These are phyloP conservation scores for Suillus subaureus DNA, from an alignment of 768 basidiomycete genomes.

Conservation along the genomic window DNA sequence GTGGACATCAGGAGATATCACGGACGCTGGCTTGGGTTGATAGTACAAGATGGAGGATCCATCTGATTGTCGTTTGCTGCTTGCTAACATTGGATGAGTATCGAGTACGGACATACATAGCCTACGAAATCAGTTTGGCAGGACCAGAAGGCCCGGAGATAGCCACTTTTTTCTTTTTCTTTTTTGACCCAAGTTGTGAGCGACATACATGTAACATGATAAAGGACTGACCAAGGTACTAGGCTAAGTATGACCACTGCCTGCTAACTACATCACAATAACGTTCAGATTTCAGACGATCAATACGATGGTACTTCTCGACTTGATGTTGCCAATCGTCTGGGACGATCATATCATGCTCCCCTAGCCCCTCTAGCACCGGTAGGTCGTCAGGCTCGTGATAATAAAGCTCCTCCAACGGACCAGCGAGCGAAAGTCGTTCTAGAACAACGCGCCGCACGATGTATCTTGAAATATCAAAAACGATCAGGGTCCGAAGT, in stretches of 20 bases:
- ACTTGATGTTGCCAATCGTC: not conserved
- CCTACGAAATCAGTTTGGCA: not conserved
- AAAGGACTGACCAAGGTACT: not conserved
- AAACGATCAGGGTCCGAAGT: not conserved
- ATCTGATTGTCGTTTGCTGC: not conserved
- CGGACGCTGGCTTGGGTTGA: slow-evolving; percentile 38
- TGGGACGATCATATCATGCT: not conserved
- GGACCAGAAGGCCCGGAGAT: not conserved
- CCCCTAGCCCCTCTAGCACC: not conserved
- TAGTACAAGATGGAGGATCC: slow-evolving; percentile 37
- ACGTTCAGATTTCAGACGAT: not conserved
- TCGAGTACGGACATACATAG: not conserved
- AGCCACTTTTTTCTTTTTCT: not conserved
- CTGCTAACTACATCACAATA: not conserved
- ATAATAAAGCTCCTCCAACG: not conserved
- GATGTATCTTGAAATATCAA: no score
- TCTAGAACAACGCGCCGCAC: not conserved
- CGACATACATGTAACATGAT: not conserved
- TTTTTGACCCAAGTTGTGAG: not conserved
- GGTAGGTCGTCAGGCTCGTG: not conserved
- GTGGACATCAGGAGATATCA: slow-evolving; percentile 11
- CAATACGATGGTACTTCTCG: not conserved
- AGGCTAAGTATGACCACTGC: not conserved
- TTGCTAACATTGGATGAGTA: not conserved
- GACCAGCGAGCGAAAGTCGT: not conserved